These are phyloP conservation scores for Hypoxylon fragiforme DNA, from an alignment of 495 filamentous ascomycete genomes.

Conservation along the genomic window DNA sequence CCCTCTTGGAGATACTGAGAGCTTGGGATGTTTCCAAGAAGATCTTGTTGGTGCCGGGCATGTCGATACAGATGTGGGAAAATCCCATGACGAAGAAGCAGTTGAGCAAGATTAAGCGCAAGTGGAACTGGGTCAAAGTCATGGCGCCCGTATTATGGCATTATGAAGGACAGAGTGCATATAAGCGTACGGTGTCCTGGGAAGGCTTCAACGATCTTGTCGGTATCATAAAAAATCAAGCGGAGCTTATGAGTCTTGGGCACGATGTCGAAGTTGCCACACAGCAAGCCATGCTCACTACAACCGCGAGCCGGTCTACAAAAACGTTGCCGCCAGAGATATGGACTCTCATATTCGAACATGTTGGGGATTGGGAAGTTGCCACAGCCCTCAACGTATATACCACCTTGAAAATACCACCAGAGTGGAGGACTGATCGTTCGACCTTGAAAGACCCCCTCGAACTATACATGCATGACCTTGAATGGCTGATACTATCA, in stretches of 20 bases:
- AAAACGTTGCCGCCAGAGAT: conserved; percentile 73
- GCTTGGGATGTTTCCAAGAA: conserved; percentile 85
- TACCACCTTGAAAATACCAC: conserved; percentile 71
- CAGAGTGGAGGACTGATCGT: conserved; percentile 64
- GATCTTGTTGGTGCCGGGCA: conserved; percentile 78
- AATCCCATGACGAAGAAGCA: conserved; percentile 83
- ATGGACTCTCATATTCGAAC: conserved; percentile 85
- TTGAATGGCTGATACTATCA: conserved; percentile 82
- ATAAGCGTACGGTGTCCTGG: conserved; percentile 63
- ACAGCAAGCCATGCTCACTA: conserved; percentile 41
- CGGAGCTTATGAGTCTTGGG: conserved; percentile 63
- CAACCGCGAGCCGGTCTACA: conserved; percentile 31
- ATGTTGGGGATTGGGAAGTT: conserved; percentile 85
- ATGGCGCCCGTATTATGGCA: conserved; percentile 73
- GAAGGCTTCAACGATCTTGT: conserved; percentile 66
- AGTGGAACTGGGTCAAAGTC: conserved; percentile 81
- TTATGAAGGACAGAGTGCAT: conserved; percentile 55
- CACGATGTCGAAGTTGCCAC: conserved; percentile 58
- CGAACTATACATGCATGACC: conserved; percentile 58
- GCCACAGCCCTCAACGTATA: conserved; percentile 78
- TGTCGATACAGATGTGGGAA: conserved; percentile 83
- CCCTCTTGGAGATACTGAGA: conserved; percentile 72
- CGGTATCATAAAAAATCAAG: conserved; percentile 67
- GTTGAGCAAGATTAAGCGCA: conserved; percentile 73
- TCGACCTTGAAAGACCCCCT: conserved; percentile 47